Conservation (phyloP, 371 early-diverging fungal genomes). For the Coemansia sp. region DNA sequence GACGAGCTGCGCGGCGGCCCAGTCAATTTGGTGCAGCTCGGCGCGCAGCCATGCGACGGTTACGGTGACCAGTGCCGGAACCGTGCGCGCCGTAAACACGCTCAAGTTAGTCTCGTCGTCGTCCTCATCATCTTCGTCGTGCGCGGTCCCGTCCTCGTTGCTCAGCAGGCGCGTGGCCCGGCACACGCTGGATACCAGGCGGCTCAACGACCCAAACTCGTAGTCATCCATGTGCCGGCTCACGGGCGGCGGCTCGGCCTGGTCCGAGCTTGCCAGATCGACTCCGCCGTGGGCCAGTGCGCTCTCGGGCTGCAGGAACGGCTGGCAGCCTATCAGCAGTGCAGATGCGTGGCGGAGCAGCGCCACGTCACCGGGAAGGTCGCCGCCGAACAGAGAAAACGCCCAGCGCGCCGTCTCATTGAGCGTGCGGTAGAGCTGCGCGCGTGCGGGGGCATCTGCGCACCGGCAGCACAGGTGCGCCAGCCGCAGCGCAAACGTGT, state of each 20-base stretch:
- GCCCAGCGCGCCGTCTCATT: conserved; percentile 19
- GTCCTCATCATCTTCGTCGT: conserved; percentile 9
- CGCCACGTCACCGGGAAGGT: conserved; percentile 21
- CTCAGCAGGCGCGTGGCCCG: conserved; percentile 17
- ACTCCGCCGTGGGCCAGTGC: conserved; percentile 2
- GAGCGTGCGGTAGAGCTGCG: conserved; percentile 1
- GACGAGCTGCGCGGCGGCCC: conserved; percentile 31
- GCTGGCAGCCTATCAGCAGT: conserved; percentile 19
- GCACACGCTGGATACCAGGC: conserved; percentile 14
- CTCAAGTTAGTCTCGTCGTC: conserved; percentile 25
- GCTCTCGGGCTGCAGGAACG: conserved; percentile 11
- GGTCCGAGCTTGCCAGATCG: neutral
- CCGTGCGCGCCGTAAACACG: conserved; percentile 24
- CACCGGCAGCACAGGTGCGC: neutral
- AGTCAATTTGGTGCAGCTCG: conserved; percentile 35
- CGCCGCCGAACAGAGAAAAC: conserved; percentile 9
- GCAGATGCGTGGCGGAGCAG: conserved; percentile 14
- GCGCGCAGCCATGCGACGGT: conserved; percentile 16
- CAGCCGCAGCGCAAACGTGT: neutral
- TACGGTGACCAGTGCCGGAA: conserved; percentile 17
- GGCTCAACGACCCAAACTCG: conserved; percentile 19
- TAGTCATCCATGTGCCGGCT: neutral
- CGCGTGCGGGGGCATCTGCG: neutral
- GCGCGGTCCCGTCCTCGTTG: conserved; percentile 3
- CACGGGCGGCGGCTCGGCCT: neutral